Base-by-base conservation (phyloP, 768 basidiomycete species). In the Leccinum variicolor region DNA sequence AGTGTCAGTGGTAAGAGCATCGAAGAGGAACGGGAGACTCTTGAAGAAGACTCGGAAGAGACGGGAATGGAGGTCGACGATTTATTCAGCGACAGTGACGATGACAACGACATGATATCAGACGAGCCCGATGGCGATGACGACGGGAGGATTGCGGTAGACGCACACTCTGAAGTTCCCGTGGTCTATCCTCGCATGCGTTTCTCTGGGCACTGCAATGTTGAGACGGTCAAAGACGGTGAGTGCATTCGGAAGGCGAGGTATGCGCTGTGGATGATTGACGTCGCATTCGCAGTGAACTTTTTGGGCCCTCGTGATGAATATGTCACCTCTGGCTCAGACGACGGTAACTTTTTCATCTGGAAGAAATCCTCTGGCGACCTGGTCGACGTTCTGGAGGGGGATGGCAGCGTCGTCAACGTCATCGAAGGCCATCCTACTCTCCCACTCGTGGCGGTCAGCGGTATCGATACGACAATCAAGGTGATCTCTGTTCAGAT, bases 171-270 rank as follows among this genome's bases (percentile, higher is more conserved):
- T 19, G 69, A 71, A 51, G 79, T 82, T 4, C 80, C 86, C 13
- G 71, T 84, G 39, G 73, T 94, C 50, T 72, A 81, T 60, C 92
- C 93, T 26, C 82, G 85, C 41, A 72, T 69, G 59, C 79, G 81
- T 15, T 95, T 80, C 71, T 67, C 70, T 39, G 93, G 93, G 14
- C 83, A 85, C 31, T 83, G 86, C 55, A 96, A 94, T 66, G 76
- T 90, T 1, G 84, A 84, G 59, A 96, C 94, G 0, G 81, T 92
- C 43, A 96, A 96, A 72, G 93, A 94, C 69, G 91, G 93, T 87
- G 61, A 65, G 85, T 67, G 19, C 41, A 47, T 11, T 21, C 17
- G 21, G 19, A 31, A 41, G 21, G 48, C 19, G 19, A 46, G n/a
- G 31, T 21, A 19, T 41, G 29, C 8, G 17, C n/a, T n/a, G n/a